A percentile compares a stretch with the other conserved stretches of the same genome.
Conservation (phyloP, 179 eudicot species). For the Amaranthus tricolor region DNA sequence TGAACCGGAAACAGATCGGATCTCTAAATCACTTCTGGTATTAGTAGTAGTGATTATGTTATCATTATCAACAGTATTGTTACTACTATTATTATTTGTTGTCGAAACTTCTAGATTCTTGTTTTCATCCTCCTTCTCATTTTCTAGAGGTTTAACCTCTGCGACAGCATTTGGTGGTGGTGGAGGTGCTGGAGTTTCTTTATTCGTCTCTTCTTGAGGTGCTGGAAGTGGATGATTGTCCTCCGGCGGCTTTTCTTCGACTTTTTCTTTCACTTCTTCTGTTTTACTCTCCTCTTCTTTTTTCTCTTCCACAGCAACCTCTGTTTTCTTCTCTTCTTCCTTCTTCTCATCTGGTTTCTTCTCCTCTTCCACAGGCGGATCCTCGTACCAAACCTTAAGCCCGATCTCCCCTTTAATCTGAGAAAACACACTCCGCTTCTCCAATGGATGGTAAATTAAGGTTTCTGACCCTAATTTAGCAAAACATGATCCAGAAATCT, state of each 20-base stretch:
- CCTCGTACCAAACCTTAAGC: constrained; percentile 61
- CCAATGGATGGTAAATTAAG: constrained; percentile 66
- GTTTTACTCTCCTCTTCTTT: constrained; percentile 20
- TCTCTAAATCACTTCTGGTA: constrained; percentile 28
- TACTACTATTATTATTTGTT: neutral
- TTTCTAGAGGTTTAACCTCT: constrained; percentile 25
- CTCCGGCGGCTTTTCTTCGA: neutral
- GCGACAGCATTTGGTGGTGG: constrained; percentile 20
- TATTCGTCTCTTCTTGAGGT: neutral
- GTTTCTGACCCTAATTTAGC: constrained; percentile 41
- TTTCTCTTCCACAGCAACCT: constrained; percentile 27
- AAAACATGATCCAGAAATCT: constrained; percentile 55
- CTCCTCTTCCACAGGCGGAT: constrained; percentile 35
- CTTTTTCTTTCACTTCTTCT: constrained; percentile 12
- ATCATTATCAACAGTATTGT: neutral
- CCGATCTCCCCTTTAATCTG: constrained; percentile 87
- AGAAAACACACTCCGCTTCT: constrained; percentile 81
- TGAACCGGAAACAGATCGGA: constrained; percentile 33
- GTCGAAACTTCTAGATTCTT: constrained; percentile 22
- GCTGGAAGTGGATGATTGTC: constrained; percentile 3
- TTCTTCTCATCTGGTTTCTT: constrained; percentile 20
- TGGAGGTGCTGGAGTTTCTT: constrained; percentile 29
- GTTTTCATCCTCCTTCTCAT: constrained; percentile 27
- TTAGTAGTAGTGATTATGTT: too few species aligned
- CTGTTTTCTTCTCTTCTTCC: constrained; percentile 23